Evolutionary conservation across 441 rosid species (phyloP).

Genomic region (Eutrema salsugineum): DNA sequence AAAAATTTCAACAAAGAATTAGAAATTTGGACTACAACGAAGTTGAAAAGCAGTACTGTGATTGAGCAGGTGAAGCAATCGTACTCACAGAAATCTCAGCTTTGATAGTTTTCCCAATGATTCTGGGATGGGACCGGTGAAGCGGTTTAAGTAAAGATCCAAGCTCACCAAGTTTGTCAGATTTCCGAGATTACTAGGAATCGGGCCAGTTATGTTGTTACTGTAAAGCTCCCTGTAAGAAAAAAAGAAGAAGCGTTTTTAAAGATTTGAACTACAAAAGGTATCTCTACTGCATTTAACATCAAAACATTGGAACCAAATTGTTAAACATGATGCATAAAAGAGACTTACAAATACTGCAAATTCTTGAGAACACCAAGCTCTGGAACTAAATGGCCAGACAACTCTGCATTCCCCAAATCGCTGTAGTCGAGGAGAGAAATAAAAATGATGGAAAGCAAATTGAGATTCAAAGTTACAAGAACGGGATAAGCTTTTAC

Average conservation of each 20-base stretch:
- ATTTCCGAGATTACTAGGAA: constrained; percentile 78
- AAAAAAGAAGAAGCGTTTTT: not conserved
- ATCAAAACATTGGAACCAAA: not conserved
- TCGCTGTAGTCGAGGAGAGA: constrained; percentile 45
- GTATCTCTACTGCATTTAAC: not conserved
- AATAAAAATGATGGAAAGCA: not conserved
- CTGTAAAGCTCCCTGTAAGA: constrained; percentile 73
- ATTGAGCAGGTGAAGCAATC: not conserved
- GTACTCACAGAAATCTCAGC: constrained; percentile 72
- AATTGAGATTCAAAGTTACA: not conserved
- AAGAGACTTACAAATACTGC: constrained; percentile 71
- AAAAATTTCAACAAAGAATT: constrained; percentile 3
- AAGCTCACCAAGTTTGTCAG: constrained; percentile 82
- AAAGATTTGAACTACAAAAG: not conserved
- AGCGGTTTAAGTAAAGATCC: constrained; percentile 82
- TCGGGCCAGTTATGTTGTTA: constrained; percentile 68
- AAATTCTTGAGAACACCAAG: constrained; percentile 88
- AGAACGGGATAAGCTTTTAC: constrained; percentile 40
- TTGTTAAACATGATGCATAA: not conserved
- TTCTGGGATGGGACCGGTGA: constrained; percentile 76
- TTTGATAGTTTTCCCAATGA: constrained; percentile 69
- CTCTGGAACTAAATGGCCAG: constrained; percentile 90
- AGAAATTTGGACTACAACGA: not conserved
- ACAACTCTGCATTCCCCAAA: constrained; percentile 91
- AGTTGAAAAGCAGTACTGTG: not conserved